These are phyloP conservation scores for Hypsizygus marmoreus DNA, from an alignment of 768 basidiomycete species.

Conservation along the genomic window DNA sequence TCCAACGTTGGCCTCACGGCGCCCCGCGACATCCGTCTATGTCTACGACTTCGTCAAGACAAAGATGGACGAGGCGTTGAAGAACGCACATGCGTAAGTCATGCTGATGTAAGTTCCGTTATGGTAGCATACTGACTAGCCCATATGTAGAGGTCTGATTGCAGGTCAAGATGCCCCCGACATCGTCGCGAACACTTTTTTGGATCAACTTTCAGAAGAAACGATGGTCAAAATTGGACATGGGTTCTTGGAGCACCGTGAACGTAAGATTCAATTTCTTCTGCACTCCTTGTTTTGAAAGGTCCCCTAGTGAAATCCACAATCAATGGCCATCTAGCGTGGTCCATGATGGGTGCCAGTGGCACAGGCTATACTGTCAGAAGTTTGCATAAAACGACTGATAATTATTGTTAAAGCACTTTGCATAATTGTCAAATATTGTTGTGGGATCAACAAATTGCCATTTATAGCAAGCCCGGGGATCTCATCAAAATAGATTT, in stretches of 20 bases:
- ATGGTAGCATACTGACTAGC: too few species aligned
- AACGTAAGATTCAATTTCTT: constrained; percentile 19
- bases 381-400: too few species aligned
- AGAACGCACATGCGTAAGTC: constrained; percentile 10
- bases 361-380: too few species aligned
- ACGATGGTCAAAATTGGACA: constrained; percentile 23
- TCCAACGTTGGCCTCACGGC: constrained; percentile 11
- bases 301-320: constrained; percentile 15
- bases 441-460: too few species aligned
- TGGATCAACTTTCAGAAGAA: constrained; percentile 23
- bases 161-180: constrained; percentile 29
- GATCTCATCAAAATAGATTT: too few species aligned
- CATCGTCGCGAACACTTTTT: constrained; percentile 32
- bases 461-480: too few species aligned
- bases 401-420: too few species aligned
- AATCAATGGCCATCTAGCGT: constrained; percentile 29
- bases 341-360: constrained; percentile 25
- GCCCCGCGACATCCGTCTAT: constrained; percentile 21
- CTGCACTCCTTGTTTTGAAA: not conserved
- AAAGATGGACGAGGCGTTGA: constrained; percentile 26
- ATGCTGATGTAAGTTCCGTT: not conserved
- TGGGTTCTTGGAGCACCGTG: constrained; percentile 29
- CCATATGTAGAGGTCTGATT: constrained; percentile 21
- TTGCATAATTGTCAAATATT: too few species aligned
- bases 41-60: constrained; percentile 26